These are phyloP conservation scores for Cyberlindnera mississippiensis DNA, from an alignment of 805 yeast species.

Conservation along the genomic window DNA sequence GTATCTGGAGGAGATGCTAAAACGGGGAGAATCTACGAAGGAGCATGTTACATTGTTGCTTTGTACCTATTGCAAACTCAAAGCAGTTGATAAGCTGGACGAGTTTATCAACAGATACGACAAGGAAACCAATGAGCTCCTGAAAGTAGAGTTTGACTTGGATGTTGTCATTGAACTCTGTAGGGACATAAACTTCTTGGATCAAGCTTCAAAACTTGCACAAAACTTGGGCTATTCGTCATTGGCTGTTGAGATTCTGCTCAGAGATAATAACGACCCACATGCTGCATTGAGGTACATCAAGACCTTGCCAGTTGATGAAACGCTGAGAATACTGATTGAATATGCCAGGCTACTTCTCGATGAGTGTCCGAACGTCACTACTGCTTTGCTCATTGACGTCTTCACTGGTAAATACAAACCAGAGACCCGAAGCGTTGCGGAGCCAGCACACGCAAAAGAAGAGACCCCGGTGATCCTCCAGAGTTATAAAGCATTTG, in stretches of 20 bases:
- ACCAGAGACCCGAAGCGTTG: constrained; percentile 32
- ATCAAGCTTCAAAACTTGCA: constrained; percentile 67
- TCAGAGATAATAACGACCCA: constrained; percentile 61
- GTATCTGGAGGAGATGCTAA: constrained; percentile 60
- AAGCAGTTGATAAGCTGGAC: constrained; percentile 52
- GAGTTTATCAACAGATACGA: constrained; percentile 48
- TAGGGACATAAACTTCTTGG: constrained; percentile 63
- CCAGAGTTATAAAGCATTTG: constrained; percentile 55
- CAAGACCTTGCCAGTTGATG: constrained; percentile 67
- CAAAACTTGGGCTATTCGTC: constrained; percentile 69
- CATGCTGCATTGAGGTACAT: constrained; percentile 60
- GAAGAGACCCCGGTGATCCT: constrained; percentile 28
- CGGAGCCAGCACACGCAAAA: constrained; percentile 15
- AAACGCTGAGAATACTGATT: constrained; percentile 65
- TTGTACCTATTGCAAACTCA: constrained; percentile 76
- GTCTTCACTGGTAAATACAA: constrained; percentile 84
- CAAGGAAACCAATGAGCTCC: constrained; percentile 28
- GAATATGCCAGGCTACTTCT: constrained; percentile 63
- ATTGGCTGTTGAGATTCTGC: constrained; percentile 68
- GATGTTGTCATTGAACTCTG: constrained; percentile 65
- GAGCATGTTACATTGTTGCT: constrained; percentile 81
- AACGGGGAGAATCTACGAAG: constrained; percentile 51
- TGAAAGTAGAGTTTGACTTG: constrained; percentile 54
- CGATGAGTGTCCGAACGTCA: constrained; percentile 68
- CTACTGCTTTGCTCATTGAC: constrained; percentile 77